These are phyloP conservation scores for Rhizopogon parksii DNA, from an alignment of 1,284 basidiomycete species.

Conservation along the genomic window DNA sequence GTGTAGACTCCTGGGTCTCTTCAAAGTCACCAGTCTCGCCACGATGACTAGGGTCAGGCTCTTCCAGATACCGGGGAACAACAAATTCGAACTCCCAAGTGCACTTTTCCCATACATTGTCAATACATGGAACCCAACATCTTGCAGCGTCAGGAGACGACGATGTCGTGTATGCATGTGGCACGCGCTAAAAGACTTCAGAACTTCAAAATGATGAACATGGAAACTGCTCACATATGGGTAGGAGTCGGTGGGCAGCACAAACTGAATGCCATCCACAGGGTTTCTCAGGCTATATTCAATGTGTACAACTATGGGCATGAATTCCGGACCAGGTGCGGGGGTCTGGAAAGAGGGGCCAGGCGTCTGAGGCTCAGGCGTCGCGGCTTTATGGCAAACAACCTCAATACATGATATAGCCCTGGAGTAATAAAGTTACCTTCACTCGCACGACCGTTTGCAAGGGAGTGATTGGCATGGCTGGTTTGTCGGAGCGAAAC, in stretches of 20 bases:
- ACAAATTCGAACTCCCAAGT: slow-evolving; percentile 99
- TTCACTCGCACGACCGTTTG: slow-evolving; percentile 39
- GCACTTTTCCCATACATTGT: slow-evolving; percentile 93
- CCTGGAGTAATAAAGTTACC: slow-evolving; percentile 28
- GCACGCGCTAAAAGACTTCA: slow-evolving; percentile 60
- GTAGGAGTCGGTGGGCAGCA: slow-evolving; percentile 72
- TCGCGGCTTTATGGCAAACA: slow-evolving; percentile 43
- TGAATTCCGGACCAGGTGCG: slow-evolving; percentile 55
- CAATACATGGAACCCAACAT: slow-evolving; percentile 96
- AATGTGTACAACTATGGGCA: slow-evolving; percentile 72
- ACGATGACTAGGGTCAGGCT: slow-evolving; percentile 41
- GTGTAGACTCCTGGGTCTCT: slow-evolving; percentile 50
- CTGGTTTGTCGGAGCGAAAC: slow-evolving; percentile 63
- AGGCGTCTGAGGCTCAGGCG: slow-evolving; percentile 72
- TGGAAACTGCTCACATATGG: slow-evolving; percentile 63
- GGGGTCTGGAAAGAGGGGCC: slow-evolving; percentile 40
- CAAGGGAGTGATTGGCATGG: slow-evolving; percentile 35
- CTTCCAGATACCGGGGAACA: slow-evolving; percentile 82
- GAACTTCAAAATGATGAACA: slow-evolving; percentile 16
- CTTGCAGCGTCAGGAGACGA: slow-evolving; percentile 86
- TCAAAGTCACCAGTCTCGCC: slow-evolving; percentile 50
- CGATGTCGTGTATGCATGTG: slow-evolving; percentile 89
- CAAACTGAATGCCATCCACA: slow-evolving; percentile 82
- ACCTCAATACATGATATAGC: slow-evolving; percentile 13
- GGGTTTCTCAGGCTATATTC: slow-evolving; percentile 78